Evolutionary conservation across 257 asterid genomes (phyloP), one percentile per base, ranked within the genome.

Genomic region (Capsicum pubescens): DNA sequence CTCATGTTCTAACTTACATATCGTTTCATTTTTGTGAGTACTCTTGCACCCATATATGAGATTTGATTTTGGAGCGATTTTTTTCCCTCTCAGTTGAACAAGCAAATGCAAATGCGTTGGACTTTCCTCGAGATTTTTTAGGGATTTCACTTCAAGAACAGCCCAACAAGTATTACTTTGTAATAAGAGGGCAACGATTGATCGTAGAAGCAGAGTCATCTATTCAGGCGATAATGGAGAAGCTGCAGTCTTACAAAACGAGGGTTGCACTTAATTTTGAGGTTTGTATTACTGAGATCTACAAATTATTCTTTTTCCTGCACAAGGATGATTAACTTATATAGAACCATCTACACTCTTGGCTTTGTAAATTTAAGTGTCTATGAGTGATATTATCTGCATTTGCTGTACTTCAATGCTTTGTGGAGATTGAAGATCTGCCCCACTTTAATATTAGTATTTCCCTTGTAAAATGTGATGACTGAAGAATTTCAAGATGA

Each of bases 201-300:
- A 95, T 96, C 59, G 91, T 92, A 82, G 97, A 94, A 92, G 95
- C 6, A 7, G 98, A 94, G 55, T 89, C 94, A 9, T 89, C 89
- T 60, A 91, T 95, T 89, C 98, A 95, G 93, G 88, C 84, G 82
- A 95, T 93, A 83, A 95, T 95, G 99, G 99, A 95, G 88, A 95
- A 92, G 86, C 86, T 94, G 86, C 99, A 95, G 83, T 95, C 99
- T 15, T 95, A 95, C 86, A 95, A 89, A 87, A 93, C 95, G 13
- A 88, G 98, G 78, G 94, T 92, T 74, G 97, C 97, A 15, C 98
- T 95, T 86, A 91, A 86, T 87, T 95, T 95, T 82, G 98, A 95
- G 97, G 98, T 94, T 72, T n/a, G 89, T 84, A 16, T 83, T 42
- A 87, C 79, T 64, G 76, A 58, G 50, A 26, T 83, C 6, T 83